Conservation (phyloP, 2,329 filamentous ascomycete species). For the Chaetomiaceae sp. region DNA sequence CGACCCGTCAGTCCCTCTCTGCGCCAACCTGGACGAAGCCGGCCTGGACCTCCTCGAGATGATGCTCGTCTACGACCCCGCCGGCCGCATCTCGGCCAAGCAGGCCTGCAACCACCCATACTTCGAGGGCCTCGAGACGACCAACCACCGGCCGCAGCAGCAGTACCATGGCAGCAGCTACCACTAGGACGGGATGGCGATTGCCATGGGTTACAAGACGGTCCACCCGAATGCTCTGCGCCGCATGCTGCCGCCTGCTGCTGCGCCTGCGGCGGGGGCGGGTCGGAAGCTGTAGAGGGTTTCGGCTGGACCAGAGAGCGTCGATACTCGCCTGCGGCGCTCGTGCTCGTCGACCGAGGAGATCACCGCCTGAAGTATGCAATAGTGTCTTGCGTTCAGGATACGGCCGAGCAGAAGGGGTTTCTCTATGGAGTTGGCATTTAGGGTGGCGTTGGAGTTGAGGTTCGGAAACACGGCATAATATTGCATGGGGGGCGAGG, state of each 20-base stretch:
- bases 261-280: too few species aligned
- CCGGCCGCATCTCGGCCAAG: constrained; percentile 79
- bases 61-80: constrained; percentile 79
- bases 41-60: constrained; percentile 62
- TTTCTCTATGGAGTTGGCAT: constrained; percentile 15
- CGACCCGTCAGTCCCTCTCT: constrained; percentile 58
- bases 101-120: constrained; percentile 80
- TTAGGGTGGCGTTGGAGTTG: constrained; percentile 19
- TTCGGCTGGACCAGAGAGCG: neutral
- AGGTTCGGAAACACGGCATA: constrained; percentile 1
- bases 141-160: constrained; percentile 37
- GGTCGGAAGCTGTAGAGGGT: neutral
- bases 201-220: neutral
- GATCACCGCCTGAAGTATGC: constrained; percentile 17
- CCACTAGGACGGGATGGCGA: constrained; percentile 26
- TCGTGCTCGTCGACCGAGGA: neutral
- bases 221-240: neutral
- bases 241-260: neutral
- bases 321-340: neutral
- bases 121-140: constrained; percentile 56
- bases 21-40: constrained; percentile 64
- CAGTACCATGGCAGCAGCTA: constrained; percentile 30
- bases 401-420: constrained; percentile 22
- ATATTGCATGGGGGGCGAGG: constrained; percentile 2
- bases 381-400: constrained; percentile 24